A percentile compares a stretch with the other conserved stretches of the same genome.
Evolutionary conservation across 2,329 filamentous ascomycete species (phyloP).

Genomic region (Cytospora paraplurivora): DNA sequence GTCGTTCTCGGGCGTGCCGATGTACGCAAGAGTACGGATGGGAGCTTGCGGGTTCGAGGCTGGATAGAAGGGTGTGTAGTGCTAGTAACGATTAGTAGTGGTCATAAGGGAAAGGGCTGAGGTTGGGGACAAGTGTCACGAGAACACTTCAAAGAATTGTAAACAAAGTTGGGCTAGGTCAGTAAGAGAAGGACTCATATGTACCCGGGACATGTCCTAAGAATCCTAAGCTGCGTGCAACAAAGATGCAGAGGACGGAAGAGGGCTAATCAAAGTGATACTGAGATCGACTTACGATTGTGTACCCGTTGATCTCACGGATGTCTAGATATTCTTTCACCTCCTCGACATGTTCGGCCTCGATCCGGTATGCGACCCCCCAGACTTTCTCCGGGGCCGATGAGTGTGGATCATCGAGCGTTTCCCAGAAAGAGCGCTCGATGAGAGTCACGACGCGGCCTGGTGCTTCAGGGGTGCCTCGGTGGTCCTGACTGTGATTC

Average conservation of each 20-base stretch:
- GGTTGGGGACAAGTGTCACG: not conserved
- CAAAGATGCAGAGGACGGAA: not conserved
- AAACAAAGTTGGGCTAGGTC: not conserved
- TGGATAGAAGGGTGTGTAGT: slow-evolving; percentile 82
- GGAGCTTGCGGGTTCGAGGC: slow-evolving; percentile 36
- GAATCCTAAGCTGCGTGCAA: slow-evolving; percentile 3
- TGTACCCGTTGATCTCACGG: slow-evolving; percentile 96
- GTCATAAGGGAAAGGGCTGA: not conserved
- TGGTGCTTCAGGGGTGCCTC: slow-evolving; percentile 83
- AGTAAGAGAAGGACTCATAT: slow-evolving; percentile 2
- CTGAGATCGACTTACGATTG: slow-evolving; percentile 51
- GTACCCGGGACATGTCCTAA: slow-evolving; percentile 20
- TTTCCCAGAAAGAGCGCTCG: slow-evolving; percentile 79
- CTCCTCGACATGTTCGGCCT: slow-evolving; percentile 69
- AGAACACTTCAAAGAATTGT: not conserved
- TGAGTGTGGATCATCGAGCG: slow-evolving; percentile 68
- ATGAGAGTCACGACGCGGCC: slow-evolving; percentile 94
- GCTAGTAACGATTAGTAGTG: slow-evolving; percentile 38
- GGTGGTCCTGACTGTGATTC: slow-evolving; percentile 78
- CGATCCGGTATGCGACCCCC: slow-evolving; percentile 91
- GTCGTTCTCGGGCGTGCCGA: slow-evolving; percentile 88
- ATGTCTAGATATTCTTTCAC: slow-evolving; percentile 91
- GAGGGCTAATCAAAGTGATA: not conserved
- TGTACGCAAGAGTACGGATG: slow-evolving; percentile 51
- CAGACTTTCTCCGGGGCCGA: slow-evolving; percentile 70